These are phyloP conservation scores for Lignosus rhinocerotis DNA, from an alignment of 1,284 basidiomycete species.

Conservation along the genomic window DNA sequence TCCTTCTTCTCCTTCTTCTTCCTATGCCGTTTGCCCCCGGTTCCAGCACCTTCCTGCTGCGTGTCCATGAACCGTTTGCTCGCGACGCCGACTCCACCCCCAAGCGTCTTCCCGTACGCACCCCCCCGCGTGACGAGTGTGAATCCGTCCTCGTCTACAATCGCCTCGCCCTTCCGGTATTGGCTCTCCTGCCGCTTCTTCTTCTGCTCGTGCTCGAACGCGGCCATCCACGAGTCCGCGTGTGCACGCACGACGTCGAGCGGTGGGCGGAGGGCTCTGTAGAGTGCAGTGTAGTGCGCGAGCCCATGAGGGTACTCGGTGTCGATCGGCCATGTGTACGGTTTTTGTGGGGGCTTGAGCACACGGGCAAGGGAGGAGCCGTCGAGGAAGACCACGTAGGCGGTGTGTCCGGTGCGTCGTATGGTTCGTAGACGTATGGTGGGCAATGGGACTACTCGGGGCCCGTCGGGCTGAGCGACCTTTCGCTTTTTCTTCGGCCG, in stretches of 20 bases:
- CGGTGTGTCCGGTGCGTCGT: slow-evolving; percentile 62
- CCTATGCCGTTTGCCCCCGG: slow-evolving; percentile 30
- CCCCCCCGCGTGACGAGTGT: slow-evolving; percentile 88
- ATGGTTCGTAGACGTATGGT: slow-evolving; percentile 53
- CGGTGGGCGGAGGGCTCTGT: slow-evolving; percentile 69
- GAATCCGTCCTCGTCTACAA: slow-evolving; percentile 92
- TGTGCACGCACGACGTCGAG: slow-evolving; percentile 71
- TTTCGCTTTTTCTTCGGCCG: slow-evolving; percentile 50
- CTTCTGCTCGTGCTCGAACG: slow-evolving; percentile 72
- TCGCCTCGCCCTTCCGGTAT: slow-evolving; percentile 77
- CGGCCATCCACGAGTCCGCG: slow-evolving; percentile 74
- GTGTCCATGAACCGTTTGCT: slow-evolving; percentile 60
- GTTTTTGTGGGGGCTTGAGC: slow-evolving; percentile 45
- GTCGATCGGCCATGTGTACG: slow-evolving; percentile 60
- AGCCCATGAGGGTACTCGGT: slow-evolving; percentile 63
- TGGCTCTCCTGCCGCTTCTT: slow-evolving; percentile 65
- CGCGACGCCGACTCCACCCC: slow-evolving; percentile 78
- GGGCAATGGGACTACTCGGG: slow-evolving; percentile 60
- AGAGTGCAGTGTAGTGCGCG: slow-evolving; percentile 64
- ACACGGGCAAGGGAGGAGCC: slow-evolving; percentile 67
- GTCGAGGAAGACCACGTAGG: slow-evolving; percentile 81
- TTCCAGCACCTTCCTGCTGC: slow-evolving; percentile 11
- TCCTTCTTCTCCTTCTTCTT: slow-evolving; percentile 69
- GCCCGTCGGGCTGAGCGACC: slow-evolving; percentile 34
- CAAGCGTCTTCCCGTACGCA: slow-evolving; percentile 82